Base-by-base conservation (phyloP, 345 rosid genomes). In the Limnanthes douglasii region DNA sequence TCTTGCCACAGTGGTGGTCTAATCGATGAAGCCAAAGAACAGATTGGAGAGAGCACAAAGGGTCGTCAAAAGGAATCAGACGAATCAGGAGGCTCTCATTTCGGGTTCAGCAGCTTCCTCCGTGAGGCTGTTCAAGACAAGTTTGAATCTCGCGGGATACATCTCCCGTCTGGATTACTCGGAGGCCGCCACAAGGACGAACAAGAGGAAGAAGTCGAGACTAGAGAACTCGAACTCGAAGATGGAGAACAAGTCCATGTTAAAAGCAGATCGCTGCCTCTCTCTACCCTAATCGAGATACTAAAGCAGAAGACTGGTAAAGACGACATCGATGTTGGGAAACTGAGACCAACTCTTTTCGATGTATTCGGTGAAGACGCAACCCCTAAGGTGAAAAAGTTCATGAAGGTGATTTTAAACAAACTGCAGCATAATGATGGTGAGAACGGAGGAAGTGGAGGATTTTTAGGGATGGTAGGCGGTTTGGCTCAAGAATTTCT, bases 1-100 rank as follows among this genome's bases (percentile, higher is more conserved):
- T 78, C 97, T 29, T 88, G 95, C 52, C 95, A 88, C 24, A 88
- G 97, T 25, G 98, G 95, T 4, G 98, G 98, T 3, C 83, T 88
- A 24, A 83, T 88, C 3, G 95, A 83, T 37, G 78, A 79, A 51
- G 74, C 98, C 42, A 77, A 83, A 33, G 98, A 90, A 63, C 95
- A 90, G 53, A 84, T 90, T 6, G 95, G 98, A 24, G 86, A 88
- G 48, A 88, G 97, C 72, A 73, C 79, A 3, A 73, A 50, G 56
- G 73, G 51, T 34, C 53, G 16, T 0, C 46, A 37, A 12, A 58
- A 40, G 2, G 51, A 8, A 24, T 46, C 53, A 23, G 41, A 62
- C 15, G 73, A 61, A 34, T 54, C 67, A 14, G 56, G 43, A 27
- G 34, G 27, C 16, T 62, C 58, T 41, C 54, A 58, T 6, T 69